Evolutionary conservation across 352 stramenopile species (phyloP), one percentile per base, ranked within the genome.

Genomic region (Aphanomyces astaci): DNA sequence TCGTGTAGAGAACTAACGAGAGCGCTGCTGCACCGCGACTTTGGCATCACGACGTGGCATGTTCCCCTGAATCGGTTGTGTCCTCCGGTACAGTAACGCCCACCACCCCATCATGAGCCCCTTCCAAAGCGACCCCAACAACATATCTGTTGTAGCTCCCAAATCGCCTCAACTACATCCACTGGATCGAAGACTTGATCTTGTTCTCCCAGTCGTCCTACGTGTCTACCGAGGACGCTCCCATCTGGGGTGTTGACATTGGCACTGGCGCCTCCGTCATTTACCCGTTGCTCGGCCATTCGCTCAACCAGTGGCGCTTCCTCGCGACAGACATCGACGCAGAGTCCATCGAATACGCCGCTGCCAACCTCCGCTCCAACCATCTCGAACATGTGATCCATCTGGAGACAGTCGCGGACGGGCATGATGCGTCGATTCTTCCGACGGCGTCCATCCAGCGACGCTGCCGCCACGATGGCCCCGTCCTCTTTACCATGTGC

Each of bases 221-320:
- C 73, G 52, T 63, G 63, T 65, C 22, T 24, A 25, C 57, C 11
- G 52, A 24, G 7, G 30, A 53, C 52, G 3, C 13, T 43, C 48
- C 36, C 1, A 76, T 93, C 13, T 73, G 63, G 33, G 96, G 93
- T 13, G 87, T 98, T 48, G 96, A 99, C 72, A 95, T 98, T 71
- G 96, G 96, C 40, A 98, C 95, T 19, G 96, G 96, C 19, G 90
- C 95, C 2, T 98, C 80, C 65, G 97, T 88, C 65, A 98, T 99
- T 59, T 99, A 98, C 76, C 82, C 96, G 32, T 71, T 99, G 24
- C 76, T 99, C 2, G 89, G 96, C 4, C 86, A 84, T 1, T 74
- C 75, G 4, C 73, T 92, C 76, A 95, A 96, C 72, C 73, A 78
- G 46, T 98, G 91, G 90, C 79, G 72, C 25, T 98, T 98, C 73